Base-by-base conservation (phyloP, 352 stramenopile species). In the Phytophthora fragariae region DNA sequence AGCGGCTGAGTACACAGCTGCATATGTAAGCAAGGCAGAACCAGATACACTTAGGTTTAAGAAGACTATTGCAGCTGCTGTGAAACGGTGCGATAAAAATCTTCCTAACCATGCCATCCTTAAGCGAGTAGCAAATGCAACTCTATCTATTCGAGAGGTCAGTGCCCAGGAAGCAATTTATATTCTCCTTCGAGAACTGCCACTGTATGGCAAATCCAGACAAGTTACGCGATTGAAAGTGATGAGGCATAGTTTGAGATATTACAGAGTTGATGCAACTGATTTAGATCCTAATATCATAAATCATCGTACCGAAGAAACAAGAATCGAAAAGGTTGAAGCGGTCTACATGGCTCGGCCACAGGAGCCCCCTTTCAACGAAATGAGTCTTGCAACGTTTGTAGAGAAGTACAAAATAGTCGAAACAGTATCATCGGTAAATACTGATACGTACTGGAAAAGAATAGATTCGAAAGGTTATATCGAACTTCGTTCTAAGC, bases 21-120 rank as follows among this genome's bases (percentile, higher is more conserved):
- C 69, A 0, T 81, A 81, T 17, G 31, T 79, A 1, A 83, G 73
- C 35, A 83, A 83, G 35, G 41, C 63, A 41, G 63, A 70, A 19
- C 54, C 54, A 6, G 54, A 70, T 17, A 70, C 63, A 4, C 5
- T 53, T 0, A n/a, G 41, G 3, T 70, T 19, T 57, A 70, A 33
- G 0, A 54, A 61, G 1, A 17, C 41, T 1, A 79, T 79, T 14
- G n/a, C 46, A 2, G 54, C 24, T 15, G 65, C 66, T 9, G 52
- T 81, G 2, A 64, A 67, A 19, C 15, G 60, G 19, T 66, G 31
- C 8, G 60, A 31, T 31, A 29, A 14, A 14, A 65, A 65, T 37
- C n/a, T 63, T n/a, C 57, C 57, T 6, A 41, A 14, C 24, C 58
- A 65, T 46, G 39, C 27, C 5, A 56, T 56, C 6, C 41, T 65